Evolutionary conservation across 176 grass and related monocot species (phyloP), one percentile per base, ranked within the genome.

Genomic region (Zea mays): DNA sequence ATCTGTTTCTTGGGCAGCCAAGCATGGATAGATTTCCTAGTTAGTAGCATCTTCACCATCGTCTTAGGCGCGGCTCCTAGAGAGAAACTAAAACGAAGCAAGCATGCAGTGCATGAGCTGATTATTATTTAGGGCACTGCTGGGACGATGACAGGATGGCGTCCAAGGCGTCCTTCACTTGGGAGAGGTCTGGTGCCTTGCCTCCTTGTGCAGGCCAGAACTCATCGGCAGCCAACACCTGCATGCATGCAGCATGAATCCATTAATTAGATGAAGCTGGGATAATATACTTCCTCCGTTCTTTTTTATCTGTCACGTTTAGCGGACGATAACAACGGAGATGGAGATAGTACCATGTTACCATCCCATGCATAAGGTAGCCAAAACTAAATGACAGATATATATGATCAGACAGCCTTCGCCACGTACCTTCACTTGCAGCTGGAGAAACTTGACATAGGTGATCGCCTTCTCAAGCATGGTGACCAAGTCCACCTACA

Each of bases 401-500:
- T 27, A 27, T 27, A 27, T 27, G 27, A 27, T 27, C 27, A 27
- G 27, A 1, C 27, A 27, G 27, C 27, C 27, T 27, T 27, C 27
- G 27, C 27, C 27, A 27, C 27, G 27, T 27, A 97, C 95, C 89
- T 97, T 97, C 36, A 92, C 91, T 97, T 97, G 95, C 66, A 97
- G 78, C 68, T 97, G 95, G 37, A 94, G 87, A 69, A 97, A 97
- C 85, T 97, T 94, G 73, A 97, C 95, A 72, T 97, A 97, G 79
- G 72, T 90, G 70, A 97, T 94, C 17, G 95, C 95, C 81, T 97
- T 97, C 79, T 97, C 95, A 42, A 97, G 86, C 95, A 94, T 97
- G 73, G 95, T 97, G 48, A 97, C 91, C 84, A 97, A 72, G 85
- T 97, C 95, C 80, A 58, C 55, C 55, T 58, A 58, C 55, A 58